Evolutionary conservation across 176 grass and related monocot genomes (phyloP).

Genomic region (Neostapfia colusana): DNA sequence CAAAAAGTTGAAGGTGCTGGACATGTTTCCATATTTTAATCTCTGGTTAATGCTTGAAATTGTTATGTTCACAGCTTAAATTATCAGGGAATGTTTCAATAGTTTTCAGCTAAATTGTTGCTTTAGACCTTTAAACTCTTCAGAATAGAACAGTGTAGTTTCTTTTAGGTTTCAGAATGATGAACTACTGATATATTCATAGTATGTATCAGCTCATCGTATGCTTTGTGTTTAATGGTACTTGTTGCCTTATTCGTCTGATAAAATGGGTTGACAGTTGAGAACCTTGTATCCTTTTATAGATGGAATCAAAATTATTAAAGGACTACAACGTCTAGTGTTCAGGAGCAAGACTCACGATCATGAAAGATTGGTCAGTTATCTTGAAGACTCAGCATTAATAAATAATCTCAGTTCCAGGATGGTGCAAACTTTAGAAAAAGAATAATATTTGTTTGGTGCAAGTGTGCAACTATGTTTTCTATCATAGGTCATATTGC

Average conservation of each 20-base stretch:
- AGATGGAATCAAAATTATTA: background rate
- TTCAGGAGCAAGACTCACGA: background rate
- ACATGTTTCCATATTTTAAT: background rate
- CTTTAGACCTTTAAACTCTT: background rate
- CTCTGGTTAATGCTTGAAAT: background rate
- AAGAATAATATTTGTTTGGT: background rate
- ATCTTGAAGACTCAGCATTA: background rate
- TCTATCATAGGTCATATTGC: background rate
- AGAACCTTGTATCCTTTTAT: background rate
- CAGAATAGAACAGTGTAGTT: background rate
- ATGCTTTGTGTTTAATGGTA: background rate
- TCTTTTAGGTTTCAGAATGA: constrained; percentile 10
- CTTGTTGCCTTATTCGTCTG: background rate
- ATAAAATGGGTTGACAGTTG: background rate
- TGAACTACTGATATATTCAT: background rate
- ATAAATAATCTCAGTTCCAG: background rate
- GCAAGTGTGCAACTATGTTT: background rate
- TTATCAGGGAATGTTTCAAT: too few relatives aligned
- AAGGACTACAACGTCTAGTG: background rate
- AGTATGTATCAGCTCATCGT: too few relatives aligned
- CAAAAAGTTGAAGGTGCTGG: background rate
- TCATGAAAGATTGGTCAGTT: background rate
- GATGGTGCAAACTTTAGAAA: background rate
- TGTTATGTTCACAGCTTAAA: background rate
- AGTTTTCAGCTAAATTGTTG: background rate